Evolutionary conservation across 1,284 basidiomycete species (phyloP), one percentile per base, ranked within the genome.

Genomic region (Malassezia cuniculi): DNA sequence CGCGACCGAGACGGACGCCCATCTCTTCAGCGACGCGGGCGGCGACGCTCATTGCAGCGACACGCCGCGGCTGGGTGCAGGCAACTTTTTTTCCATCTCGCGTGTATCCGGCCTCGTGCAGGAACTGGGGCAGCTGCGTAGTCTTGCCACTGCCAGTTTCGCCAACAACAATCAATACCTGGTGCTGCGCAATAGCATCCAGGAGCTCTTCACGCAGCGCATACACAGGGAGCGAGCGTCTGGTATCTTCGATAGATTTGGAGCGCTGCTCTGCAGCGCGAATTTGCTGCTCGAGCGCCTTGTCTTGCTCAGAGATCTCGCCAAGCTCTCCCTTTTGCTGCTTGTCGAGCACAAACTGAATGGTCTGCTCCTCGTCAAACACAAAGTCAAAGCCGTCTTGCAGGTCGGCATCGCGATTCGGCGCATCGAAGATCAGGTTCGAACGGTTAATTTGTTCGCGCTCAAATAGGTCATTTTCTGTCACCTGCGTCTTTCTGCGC

Each of bases 21-120:
- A 97, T 86, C 70, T 99, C 93, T 50, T 97, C 93, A 0, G 90
- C 90, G 3, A 99, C 93, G 71, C 93, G 87, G 4, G 87, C 86
- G 1, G 93, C 93, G 34, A 99, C 93, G 31, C 85, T 90, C 93
- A 97, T 97, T 21, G 93, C 93, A 3, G 93, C 93, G 10, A 99
- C 93, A 52, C 93, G 84, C 60, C 93, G 82, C 24, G 93, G 93
- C 69, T 99, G 93, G 0, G 93, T 99, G 64, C 93, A 99, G 0
- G 89, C 93, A 24, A 99, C 76, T 68, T 89, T 95, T 24, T 60
- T 56, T 6, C 90, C 89, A 52, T 78, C 76, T 15, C 78, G 76
- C 4, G 85, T 90, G 69, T 85, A 97, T 1, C 93, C 93, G 1
- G 86, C 87, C 72, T 97, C 93, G 66, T 94, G 85, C 5, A 97